Conservation (phyloP, 2,329 filamentous ascomycete genomes). For the Fusarium veterinarium region DNA sequence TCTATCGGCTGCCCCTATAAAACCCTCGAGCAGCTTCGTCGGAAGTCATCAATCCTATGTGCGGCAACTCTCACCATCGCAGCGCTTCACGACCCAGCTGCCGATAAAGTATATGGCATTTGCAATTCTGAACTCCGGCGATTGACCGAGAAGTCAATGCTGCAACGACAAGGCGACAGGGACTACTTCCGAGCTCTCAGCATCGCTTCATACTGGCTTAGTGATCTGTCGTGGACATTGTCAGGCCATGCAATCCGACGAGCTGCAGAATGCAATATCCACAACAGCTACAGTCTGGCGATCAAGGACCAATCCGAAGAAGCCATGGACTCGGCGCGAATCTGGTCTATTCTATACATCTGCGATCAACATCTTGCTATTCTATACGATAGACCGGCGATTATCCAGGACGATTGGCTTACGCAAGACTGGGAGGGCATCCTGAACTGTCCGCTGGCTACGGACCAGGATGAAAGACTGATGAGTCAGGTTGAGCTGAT, state of each 20-base stretch:
- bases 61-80: slow-evolving; percentile 68
- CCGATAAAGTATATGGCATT: slow-evolving; percentile 60
- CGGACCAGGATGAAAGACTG: slow-evolving; percentile 65
- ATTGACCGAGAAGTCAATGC: slow-evolving; percentile 60
- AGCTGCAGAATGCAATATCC: slow-evolving; percentile 61
- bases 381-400: slow-evolving; percentile 67
- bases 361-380: slow-evolving; percentile 72
- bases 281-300: slow-evolving; percentile 55
- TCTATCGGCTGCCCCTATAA: slow-evolving; percentile 63
- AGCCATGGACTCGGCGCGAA: slow-evolving; percentile 63
- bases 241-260: slow-evolving; percentile 64
- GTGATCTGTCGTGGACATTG: slow-evolving; percentile 71
- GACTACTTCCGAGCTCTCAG: slow-evolving; percentile 70
- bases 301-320: slow-evolving; percentile 54
- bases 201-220: slow-evolving; percentile 69
- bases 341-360: slow-evolving; percentile 73
- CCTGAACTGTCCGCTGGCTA: slow-evolving; percentile 60
- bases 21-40: slow-evolving; percentile 62
- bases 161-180: slow-evolving; percentile 49
- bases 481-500: slow-evolving; percentile 69
- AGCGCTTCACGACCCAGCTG: slow-evolving; percentile 66
- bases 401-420: slow-evolving; percentile 67
- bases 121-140: slow-evolving; percentile 63
- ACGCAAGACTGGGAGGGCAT: slow-evolving; percentile 69
- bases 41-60: slow-evolving; percentile 65